Evolutionary conservation across 2,329 filamentous ascomycete species (phyloP).

Genomic region (Diaporthe amygdali): DNA sequence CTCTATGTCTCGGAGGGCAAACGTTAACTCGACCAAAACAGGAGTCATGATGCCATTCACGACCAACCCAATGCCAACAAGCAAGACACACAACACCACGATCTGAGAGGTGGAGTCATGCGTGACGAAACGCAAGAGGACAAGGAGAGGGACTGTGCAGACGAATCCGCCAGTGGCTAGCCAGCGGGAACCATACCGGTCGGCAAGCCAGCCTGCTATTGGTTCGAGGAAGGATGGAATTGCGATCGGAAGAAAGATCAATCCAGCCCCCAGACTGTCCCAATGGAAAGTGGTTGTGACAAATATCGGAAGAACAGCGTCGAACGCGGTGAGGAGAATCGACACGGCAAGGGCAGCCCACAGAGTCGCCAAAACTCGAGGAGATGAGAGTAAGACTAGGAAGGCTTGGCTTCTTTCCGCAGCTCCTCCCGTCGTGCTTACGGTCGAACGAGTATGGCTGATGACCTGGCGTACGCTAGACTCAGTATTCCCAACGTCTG

Average conservation of each 20-base stretch:
- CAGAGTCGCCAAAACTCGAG: not conserved
- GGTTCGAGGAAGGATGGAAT: not conserved
- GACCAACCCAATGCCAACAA: not conserved
- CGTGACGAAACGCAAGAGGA: not conserved
- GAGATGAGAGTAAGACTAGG: not conserved
- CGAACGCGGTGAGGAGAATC: not conserved
- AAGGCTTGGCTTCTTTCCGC: not conserved
- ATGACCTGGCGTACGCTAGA: not conserved
- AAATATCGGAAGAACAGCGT: not conserved
- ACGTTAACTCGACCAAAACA: not conserved
- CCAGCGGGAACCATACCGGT: not conserved
- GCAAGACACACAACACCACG: not conserved
- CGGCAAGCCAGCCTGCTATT: not conserved
- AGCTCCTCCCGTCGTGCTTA: not conserved
- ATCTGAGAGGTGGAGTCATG: not conserved
- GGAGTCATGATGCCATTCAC: not conserved
- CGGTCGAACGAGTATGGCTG: not conserved
- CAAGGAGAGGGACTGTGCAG: not conserved
- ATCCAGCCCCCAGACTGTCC: not conserved
- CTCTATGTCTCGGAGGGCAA: conserved; percentile 4
- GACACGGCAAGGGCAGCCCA: conserved; percentile 3
- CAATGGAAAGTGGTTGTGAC: not conserved
- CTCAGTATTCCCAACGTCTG: not conserved
- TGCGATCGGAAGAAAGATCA: not conserved
- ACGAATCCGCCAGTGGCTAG: not conserved